Percentiles rank a stretch among this genome's conserved stretches.
These are phyloP conservation scores for Fusarium sp. DNA, from an alignment of 2,329 filamentous ascomycete species.

Conservation along the genomic window DNA sequence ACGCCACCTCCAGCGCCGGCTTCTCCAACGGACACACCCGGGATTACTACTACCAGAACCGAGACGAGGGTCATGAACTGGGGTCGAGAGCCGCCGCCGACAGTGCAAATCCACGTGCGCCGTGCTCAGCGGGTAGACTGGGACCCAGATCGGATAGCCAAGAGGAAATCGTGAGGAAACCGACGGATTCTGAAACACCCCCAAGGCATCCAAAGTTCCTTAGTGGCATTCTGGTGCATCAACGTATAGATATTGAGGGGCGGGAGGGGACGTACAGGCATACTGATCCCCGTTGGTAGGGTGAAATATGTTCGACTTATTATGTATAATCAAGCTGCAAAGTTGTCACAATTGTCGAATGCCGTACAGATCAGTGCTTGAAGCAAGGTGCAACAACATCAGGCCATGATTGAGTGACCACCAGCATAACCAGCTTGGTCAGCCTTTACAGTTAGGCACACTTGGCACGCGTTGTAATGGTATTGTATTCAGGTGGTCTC, in stretches of 20 bases:
- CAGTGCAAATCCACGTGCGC: background rate
- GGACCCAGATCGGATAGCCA: conserved; percentile 20
- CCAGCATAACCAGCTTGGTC: background rate
- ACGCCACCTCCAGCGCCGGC: background rate
- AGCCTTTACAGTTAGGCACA: background rate
- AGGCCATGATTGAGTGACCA: background rate
- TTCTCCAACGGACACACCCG: background rate
- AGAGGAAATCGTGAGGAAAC: conserved; percentile 13
- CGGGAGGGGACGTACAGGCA: background rate
- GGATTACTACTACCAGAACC: background rate
- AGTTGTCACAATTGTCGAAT: background rate
- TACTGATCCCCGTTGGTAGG: background rate
- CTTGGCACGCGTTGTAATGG: background rate
- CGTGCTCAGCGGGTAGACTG: conserved; percentile 7
- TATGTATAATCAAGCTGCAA: background rate
- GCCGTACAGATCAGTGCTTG: background rate
- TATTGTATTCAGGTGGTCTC: background rate
- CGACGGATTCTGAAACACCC: background rate
- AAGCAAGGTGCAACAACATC: background rate
- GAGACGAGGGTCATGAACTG: conserved; percentile 12
- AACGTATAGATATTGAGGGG: conserved; percentile 14
- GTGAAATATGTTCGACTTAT: background rate
- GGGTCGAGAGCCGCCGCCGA: background rate
- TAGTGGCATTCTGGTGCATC: conserved; percentile 16
- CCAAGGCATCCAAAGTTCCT: background rate